Evolutionary conservation across 1,284 basidiomycete genomes (phyloP).

Genomic region (Termitomyces sp.): DNA sequence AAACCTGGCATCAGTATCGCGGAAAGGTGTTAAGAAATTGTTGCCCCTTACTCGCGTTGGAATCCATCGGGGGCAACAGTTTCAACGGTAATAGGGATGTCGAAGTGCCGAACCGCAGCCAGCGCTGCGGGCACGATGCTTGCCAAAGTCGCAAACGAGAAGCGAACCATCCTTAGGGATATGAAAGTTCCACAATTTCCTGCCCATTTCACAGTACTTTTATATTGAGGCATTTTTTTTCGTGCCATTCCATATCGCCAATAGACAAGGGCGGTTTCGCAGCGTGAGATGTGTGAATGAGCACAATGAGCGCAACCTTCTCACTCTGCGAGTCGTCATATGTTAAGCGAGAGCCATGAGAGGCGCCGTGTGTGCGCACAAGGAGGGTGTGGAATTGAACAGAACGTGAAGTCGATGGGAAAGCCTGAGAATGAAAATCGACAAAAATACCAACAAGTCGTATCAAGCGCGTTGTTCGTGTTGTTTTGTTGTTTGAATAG

Average conservation of each 20-base stretch:
- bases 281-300: slow-evolving; percentile 15
- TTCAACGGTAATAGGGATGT: slow-evolving; percentile 12
- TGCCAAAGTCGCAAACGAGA: slow-evolving; percentile 12
- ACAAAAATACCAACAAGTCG: slow-evolving; percentile 17
- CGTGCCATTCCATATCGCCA: slow-evolving; percentile 9
- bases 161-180: slow-evolving; percentile 13
- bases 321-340: slow-evolving; percentile 6
- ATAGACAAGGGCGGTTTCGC: slow-evolving; percentile 14
- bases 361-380: slow-evolving; percentile 4
- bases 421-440: slow-evolving; percentile 1
- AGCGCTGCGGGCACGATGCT: slow-evolving; percentile 16
- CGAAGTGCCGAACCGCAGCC: slow-evolving; percentile 15
- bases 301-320: slow-evolving; percentile 5
- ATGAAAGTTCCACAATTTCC: slow-evolving; percentile 2
- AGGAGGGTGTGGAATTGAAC: slow-evolving; percentile 5
- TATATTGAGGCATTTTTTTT: slow-evolving; percentile 19
- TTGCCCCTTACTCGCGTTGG: slow-evolving; percentile 10
- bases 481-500: slow-evolving; percentile 1
- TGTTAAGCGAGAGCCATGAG: background rate
- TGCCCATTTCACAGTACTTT: background rate
- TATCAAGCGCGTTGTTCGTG: slow-evolving; percentile 10
- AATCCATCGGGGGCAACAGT: slow-evolving; percentile 18
- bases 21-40: too few relatives aligned
- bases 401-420: slow-evolving; percentile 3
- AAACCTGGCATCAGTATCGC: background rate